These are phyloP conservation scores for Mycena epipterygia DNA, from an alignment of 768 basidiomycete genomes.

Conservation along the genomic window DNA sequence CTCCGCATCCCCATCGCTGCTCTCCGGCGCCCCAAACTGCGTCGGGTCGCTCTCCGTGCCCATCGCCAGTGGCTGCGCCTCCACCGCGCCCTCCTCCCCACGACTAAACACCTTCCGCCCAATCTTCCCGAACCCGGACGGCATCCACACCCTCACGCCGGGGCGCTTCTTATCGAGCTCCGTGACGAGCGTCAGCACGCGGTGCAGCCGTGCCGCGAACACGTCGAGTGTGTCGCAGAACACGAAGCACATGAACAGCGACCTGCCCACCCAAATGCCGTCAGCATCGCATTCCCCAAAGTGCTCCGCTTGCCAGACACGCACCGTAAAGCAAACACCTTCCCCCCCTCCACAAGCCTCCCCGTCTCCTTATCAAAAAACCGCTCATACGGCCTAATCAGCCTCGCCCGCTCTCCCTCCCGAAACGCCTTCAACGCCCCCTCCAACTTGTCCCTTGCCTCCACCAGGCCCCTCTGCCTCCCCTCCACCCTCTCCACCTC, in stretches of 20 bases:
- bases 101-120: constrained; percentile 50
- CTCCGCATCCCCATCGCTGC: constrained; percentile 38
- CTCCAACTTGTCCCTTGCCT: constrained; percentile 42
- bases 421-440: constrained; percentile 49
- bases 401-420: constrained; percentile 48
- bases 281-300: too few species aligned
- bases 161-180: constrained; percentile 53
- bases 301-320: too few species aligned
- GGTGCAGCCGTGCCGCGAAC: constrained; percentile 53
- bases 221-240: constrained; percentile 59
- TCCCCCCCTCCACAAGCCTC: constrained; percentile 39
- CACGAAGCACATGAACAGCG: constrained; percentile 61
- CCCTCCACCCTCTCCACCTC: constrained; percentile 40
- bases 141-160: constrained; percentile 57
- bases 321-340: constrained; percentile 58
- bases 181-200: constrained; percentile 47
- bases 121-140: constrained; percentile 56
- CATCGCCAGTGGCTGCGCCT: constrained; percentile 51
- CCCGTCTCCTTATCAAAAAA: constrained; percentile 57
- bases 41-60: constrained; percentile 55
- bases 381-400: constrained; percentile 57
- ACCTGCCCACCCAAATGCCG: constrained; percentile 41
- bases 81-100: constrained; percentile 44
- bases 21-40: constrained; percentile 38
- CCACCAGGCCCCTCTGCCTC: constrained; percentile 44